phyloP scores from a whole-genome alignment of 441 rosid species.

The Melastoma candidum region DNA sequence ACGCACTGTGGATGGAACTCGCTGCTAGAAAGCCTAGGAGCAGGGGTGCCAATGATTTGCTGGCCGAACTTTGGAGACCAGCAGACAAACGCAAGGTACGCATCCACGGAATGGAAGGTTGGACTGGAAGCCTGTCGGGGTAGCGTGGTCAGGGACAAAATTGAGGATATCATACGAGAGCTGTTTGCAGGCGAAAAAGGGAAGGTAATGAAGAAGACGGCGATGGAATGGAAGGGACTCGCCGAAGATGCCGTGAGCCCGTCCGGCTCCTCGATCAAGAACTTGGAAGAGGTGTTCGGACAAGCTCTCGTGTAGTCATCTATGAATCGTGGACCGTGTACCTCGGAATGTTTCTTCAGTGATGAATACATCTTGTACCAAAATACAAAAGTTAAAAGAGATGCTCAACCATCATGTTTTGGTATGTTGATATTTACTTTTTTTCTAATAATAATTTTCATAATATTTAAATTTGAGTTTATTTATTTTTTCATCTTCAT shows the following conservation, averaged over 20 bases:
- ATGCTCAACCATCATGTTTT: too few species aligned
- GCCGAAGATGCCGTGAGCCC: conserved; percentile 25
- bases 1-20: too few species aligned
- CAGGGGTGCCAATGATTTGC: conserved; percentile 49
- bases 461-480: too few species aligned
- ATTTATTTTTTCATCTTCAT: too few species aligned
- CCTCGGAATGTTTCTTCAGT: too few species aligned
- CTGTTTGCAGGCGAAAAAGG: conserved; percentile 43
- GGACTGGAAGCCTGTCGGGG: conserved; percentile 32
- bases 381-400: too few species aligned
- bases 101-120: conserved; percentile 28
- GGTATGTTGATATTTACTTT: too few species aligned
- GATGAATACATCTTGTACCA: too few species aligned
- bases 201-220: conserved; percentile 27
- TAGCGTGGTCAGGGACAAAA: conserved; percentile 37
- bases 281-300: conserved; percentile 9
- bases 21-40: conserved; percentile 23
- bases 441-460: too few species aligned
- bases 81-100: conserved; percentile 38
- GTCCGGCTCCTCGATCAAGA: conserved; percentile 27
- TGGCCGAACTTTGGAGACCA: conserved; percentile 72
- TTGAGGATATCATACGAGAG: conserved; percentile 38
- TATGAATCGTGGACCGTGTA: too few species aligned
- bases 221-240: conserved; percentile 27
- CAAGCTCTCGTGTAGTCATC: too few species aligned